These are phyloP conservation scores for Leptomonas pyrrhocoris DNA, from an alignment of 208 protist species.

Conservation along the genomic window DNA sequence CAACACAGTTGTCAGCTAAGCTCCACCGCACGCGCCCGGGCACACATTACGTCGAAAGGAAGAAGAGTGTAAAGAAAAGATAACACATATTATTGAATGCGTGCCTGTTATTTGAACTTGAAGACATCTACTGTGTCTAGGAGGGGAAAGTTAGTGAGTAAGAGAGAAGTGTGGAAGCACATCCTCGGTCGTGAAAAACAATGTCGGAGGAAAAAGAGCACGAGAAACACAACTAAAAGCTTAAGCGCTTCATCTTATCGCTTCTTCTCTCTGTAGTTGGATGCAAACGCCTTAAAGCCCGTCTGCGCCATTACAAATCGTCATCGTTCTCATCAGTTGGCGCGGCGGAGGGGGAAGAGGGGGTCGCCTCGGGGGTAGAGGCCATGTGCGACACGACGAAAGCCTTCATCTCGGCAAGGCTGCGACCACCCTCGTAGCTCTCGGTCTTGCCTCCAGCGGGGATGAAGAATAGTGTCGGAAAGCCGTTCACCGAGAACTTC, in stretches of 20 bases:
- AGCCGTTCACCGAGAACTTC: conserved; percentile 60
- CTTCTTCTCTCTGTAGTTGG: no score
- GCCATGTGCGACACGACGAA: conserved; percentile 65
- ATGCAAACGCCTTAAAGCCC: neutral
- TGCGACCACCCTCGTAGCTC: conserved; percentile 80
- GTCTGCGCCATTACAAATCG: conserved; percentile 31
- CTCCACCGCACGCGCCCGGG: no score
- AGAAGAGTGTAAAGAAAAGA: conserved; percentile 29
- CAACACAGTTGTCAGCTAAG: neutral
- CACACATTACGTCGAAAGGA: conserved; percentile 1
- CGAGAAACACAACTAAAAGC: no score
- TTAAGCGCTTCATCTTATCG: no score
- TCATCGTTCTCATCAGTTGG: conserved; percentile 18
- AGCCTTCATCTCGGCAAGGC: conserved; percentile 43
- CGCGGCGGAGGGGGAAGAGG: neutral
- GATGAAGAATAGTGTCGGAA: conserved; percentile 90
- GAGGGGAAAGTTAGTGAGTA: neutral
- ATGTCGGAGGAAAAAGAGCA: no score
- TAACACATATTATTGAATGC: neutral
- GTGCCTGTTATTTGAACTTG: neutral
- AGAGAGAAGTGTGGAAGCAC: no score
- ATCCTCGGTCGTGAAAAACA: no score
- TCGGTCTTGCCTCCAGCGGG: conserved; percentile 51
- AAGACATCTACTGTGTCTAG: neutral
- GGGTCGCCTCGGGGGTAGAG: neutral